phyloP scores from a whole-genome alignment of 1,139 yeast species.

The Blastobotrys illinoisensis region DNA sequence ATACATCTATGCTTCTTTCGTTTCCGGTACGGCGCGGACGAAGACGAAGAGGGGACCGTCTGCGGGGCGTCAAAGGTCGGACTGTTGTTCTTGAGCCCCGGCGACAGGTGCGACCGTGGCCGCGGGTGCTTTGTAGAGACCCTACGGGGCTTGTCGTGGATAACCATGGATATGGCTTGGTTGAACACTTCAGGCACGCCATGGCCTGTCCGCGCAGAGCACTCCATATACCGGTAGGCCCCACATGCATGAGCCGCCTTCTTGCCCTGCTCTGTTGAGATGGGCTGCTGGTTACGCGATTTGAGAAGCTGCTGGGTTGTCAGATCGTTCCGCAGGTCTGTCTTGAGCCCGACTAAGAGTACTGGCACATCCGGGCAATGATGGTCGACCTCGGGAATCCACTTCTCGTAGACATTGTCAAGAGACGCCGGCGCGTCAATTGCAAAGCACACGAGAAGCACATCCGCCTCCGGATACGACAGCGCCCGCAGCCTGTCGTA shows the following conservation, averaged over 20 bases:
- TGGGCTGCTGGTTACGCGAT: slow-evolving; percentile 38
- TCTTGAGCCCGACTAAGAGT: slow-evolving; percentile 71
- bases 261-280: slow-evolving; percentile 41
- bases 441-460: slow-evolving; percentile 70
- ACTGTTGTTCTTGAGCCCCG: not conserved
- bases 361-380: slow-evolving; percentile 79
- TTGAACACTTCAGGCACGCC: slow-evolving; percentile 68
- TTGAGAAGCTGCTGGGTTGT: slow-evolving; percentile 26
- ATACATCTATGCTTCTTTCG: slow-evolving; percentile 4
- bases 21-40: not conserved
- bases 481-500: slow-evolving; percentile 80
- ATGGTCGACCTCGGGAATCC: slow-evolving; percentile 84
- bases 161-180: slow-evolving; percentile 26
- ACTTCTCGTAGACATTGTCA: slow-evolving; percentile 68
- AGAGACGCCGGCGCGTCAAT: slow-evolving; percentile 60
- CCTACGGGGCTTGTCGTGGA: slow-evolving; percentile 15
- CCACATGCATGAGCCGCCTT: slow-evolving; percentile 57
- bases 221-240: slow-evolving; percentile 71
- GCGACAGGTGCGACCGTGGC: slow-evolving; percentile 5
- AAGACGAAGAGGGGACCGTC: not conserved
- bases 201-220: slow-evolving; percentile 67
- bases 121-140: slow-evolving; percentile 5
- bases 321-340: slow-evolving; percentile 49
- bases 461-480: slow-evolving; percentile 76
- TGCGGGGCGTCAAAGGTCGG: not conserved